Conservation (phyloP, 768 basidiomycete genomes). For the Russula olivacea region DNA sequence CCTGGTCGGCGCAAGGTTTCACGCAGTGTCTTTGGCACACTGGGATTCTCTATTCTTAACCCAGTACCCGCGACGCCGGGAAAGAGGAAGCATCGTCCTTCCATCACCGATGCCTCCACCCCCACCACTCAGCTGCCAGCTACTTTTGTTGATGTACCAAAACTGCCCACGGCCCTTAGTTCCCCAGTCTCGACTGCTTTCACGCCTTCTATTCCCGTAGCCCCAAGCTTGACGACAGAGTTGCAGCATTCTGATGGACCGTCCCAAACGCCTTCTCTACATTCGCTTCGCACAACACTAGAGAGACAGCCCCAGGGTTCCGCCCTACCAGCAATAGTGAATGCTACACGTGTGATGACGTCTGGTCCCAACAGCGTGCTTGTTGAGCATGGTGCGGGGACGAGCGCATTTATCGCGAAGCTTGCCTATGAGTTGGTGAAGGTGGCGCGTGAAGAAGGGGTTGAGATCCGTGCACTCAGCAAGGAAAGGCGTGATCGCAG, state of each 20-base stretch:
- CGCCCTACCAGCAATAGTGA: slow-evolving; percentile 67
- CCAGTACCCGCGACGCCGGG: slow-evolving; percentile 31
- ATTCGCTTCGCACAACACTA: slow-evolving; percentile 20
- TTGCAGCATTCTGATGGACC: slow-evolving; percentile 12
- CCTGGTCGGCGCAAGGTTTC: slow-evolving; percentile 40
- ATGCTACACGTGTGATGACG: slow-evolving; percentile 86
- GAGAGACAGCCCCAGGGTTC: slow-evolving; percentile 49
- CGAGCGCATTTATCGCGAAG: slow-evolving; percentile 50
- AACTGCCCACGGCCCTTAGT: neutral
- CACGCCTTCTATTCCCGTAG: slow-evolving; percentile 4
- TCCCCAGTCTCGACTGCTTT: slow-evolving; percentile 19
- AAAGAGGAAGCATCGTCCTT: slow-evolving; percentile 23
- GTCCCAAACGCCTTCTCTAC: slow-evolving; percentile 23
- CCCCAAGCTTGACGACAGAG: slow-evolving; percentile 23
- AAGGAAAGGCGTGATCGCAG: slow-evolving; percentile 41
- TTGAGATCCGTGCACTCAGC: slow-evolving; percentile 44
- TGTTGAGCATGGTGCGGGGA: slow-evolving; percentile 61
- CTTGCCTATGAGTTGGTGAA: slow-evolving; percentile 65
- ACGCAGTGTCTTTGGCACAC: slow-evolving; percentile 64
- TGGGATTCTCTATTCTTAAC: slow-evolving; percentile 64
- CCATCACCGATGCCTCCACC: slow-evolving; percentile 6
- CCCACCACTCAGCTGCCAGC: neutral
- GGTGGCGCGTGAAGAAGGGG: slow-evolving; percentile 58
- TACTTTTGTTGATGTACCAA: neutral
- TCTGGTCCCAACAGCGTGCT: slow-evolving; percentile 70